These are phyloP conservation scores for Glebionis coronaria DNA, from an alignment of 129 eudicot genomes.

Conservation along the genomic window DNA sequence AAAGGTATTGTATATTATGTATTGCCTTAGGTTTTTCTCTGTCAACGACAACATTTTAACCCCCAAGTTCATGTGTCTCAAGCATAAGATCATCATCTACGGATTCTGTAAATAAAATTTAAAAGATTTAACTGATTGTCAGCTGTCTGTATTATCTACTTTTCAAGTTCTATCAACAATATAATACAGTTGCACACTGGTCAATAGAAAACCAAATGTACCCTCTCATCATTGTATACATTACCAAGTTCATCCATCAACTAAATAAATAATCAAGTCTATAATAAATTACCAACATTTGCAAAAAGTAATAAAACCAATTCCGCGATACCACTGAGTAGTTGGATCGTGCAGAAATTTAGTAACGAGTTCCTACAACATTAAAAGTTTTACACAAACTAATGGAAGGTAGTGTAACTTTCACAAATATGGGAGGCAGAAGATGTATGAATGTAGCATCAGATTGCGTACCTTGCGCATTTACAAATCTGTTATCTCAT, in stretches of 20 bases:
- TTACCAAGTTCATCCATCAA: no score
- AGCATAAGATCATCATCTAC: constrained; percentile 92
- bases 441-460: constrained; percentile 9
- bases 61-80: constrained; percentile 96
- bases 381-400: background rate
- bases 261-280: background rate
- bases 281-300: constrained; percentile 52
- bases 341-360: constrained; percentile 65
- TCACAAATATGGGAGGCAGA: background rate
- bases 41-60: constrained; percentile 84
- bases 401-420: background rate
- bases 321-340: constrained; percentile 97
- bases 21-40: constrained; percentile 95
- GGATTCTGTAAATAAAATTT: constrained; percentile 50
- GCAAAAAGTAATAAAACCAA: constrained; percentile 96
- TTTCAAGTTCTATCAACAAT: background rate
- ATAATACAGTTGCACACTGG: background rate
- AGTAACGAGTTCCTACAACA: background rate
- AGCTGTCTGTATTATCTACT: background rate
- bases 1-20: background rate
- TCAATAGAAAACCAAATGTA: background rate
- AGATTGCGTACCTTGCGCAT: constrained; percentile 80
- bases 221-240: no score
- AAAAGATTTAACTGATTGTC: constrained; percentile 1
- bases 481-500: constrained; percentile 85